Evolutionary conservation across 2,329 filamentous ascomycete species (phyloP), one percentile per base, ranked within the genome.

Genomic region (Colletotrichum sp.): DNA sequence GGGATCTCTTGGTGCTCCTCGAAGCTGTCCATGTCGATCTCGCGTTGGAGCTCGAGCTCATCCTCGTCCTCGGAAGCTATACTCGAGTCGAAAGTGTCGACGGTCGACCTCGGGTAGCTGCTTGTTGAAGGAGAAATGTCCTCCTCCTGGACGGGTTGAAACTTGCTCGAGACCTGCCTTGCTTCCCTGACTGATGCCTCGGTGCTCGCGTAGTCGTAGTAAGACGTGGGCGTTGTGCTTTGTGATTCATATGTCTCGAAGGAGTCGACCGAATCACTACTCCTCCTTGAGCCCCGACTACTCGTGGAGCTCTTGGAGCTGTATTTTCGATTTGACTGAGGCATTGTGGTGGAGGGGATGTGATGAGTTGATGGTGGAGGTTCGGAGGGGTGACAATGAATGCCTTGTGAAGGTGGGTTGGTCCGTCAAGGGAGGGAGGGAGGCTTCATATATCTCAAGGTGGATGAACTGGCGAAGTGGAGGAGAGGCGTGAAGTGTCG

Each of bases 71-170:
- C 88, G 5, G 93, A 94, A 36, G 90, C 87, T 36, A 91, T 86
- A 5, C 93, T 94, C 7, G 96, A 98, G 80, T 93, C 92, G 83
- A 96, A 97, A 2, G 96, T 98, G 76, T 95, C 93, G 78, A 92
- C 89, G 0, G 95, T 97, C 30, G 91, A 88, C 61, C 90, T 88
- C 4, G 89, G 84, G 78, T 87, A 88, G 72, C 85, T 80, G 71
- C 82, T 84, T 10, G 87, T 87, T 21, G 81, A 81, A 6, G 86
- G 85, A 6, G 86, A 86, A 32, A 87, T 79, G 73, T 87, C 84
- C 66, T 84, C 76, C 43, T 79, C 55, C 18, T 76, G 65, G 24
- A 79, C 77, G 3, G 78, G 78, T 32, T 77, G 77, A 55, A 78
- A 78, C 30, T 79, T 79, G 32, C 16, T 55, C 21, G 76, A 62